Evolutionary conservation across 345 rosid genomes (phyloP).

Genomic region (Camelina hispida): DNA sequence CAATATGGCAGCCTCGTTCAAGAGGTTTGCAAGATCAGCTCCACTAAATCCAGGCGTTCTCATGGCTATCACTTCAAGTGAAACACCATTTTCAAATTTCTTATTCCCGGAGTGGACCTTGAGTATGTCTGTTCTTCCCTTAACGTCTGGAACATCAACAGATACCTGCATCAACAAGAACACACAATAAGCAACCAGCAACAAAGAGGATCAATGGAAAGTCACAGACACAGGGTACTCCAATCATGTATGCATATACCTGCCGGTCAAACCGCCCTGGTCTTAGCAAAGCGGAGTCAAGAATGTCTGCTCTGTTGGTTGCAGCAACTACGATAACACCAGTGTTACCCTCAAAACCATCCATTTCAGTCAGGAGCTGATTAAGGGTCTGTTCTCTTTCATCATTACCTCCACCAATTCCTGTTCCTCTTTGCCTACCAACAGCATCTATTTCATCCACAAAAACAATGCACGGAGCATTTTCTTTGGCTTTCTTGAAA

Average conservation of each 20-base stretch:
- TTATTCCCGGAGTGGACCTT: constrained; percentile 91
- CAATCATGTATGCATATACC: constrained; percentile 40
- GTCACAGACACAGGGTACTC: not conserved
- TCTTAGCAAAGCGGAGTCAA: constrained; percentile 88
- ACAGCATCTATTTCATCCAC: constrained; percentile 98
- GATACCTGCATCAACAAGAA: constrained; percentile 62
- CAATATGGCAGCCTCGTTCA: constrained; percentile 94
- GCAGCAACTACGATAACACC: constrained; percentile 95
- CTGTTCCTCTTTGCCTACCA: constrained; percentile 93
- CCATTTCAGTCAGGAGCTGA: constrained; percentile 95
- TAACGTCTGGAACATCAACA: constrained; percentile 91
- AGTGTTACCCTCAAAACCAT: constrained; percentile 94
- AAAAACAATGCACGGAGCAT: constrained; percentile 94
- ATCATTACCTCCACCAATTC: constrained; percentile 95
- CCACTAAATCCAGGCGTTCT: constrained; percentile 98
- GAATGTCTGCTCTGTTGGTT: constrained; percentile 90
- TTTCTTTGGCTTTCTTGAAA: constrained; percentile 90
- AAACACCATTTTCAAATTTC: constrained; percentile 88
- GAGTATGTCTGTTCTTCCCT: constrained; percentile 90
- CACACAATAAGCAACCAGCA: constrained; percentile 2
- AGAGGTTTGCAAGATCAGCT: constrained; percentile 97
- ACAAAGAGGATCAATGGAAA: constrained; percentile 35
- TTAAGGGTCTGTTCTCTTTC: constrained; percentile 95
- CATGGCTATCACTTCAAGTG: constrained; percentile 90
- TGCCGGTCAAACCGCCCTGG: constrained; percentile 97